Conservation (phyloP, 2,329 filamentous ascomycete species). For the Calonectria crousiana region DNA sequence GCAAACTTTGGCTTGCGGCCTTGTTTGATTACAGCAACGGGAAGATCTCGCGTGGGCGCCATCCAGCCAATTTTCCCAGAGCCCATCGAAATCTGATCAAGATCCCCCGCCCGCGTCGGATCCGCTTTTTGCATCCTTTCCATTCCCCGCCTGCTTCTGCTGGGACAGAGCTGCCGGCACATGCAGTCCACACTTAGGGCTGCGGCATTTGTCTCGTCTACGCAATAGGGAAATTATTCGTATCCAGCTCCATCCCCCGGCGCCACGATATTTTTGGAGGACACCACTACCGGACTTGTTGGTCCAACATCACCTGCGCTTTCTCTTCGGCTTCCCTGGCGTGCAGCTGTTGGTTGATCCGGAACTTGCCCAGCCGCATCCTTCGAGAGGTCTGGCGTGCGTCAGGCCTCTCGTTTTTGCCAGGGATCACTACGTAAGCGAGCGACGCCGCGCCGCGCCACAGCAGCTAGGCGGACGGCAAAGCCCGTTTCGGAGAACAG, state of each 20-base stretch:
- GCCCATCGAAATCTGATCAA: not conserved
- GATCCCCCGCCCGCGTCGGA: not conserved
- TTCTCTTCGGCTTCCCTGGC: not conserved
- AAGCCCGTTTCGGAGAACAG: not conserved
- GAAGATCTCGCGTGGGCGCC: not conserved
- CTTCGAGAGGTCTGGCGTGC: not conserved
- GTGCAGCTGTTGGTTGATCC: not conserved
- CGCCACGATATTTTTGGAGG: not conserved
- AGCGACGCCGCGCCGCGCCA: not conserved
- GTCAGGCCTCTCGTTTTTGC: too few relatives aligned
- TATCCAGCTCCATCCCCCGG: not conserved
- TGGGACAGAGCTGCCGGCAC: not conserved
- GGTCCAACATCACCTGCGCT: not conserved
- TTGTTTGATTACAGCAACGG: not conserved
- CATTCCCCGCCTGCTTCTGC: not conserved
- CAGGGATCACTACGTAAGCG: not conserved
- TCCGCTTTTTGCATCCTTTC: not conserved
- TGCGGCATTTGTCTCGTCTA: slow-evolving; percentile 13
- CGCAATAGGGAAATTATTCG: slow-evolving; percentile 16
- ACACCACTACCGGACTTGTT: not conserved
- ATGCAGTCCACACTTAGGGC: slow-evolving; percentile 7
- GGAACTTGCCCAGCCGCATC: not conserved
- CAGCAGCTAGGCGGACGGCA: not conserved
- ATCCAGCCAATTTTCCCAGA: not conserved
- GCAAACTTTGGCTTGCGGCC: not conserved